Conservation (phyloP, 2,329 filamentous ascomycete species). For the Nectriaceae sp. region DNA sequence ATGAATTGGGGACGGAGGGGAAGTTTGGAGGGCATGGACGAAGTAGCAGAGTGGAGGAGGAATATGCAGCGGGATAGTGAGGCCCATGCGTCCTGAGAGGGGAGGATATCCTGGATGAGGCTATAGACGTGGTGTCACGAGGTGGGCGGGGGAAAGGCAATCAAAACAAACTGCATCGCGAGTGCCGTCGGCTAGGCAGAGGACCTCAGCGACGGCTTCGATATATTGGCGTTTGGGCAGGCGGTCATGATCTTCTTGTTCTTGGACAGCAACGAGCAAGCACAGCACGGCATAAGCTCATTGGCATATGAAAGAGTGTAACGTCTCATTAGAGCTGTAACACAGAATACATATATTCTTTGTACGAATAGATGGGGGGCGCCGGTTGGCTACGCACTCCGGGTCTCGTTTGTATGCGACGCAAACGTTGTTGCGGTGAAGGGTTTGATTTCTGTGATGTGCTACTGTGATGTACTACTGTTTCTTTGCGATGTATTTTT, state of each 20-base stretch:
- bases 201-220: not conserved
- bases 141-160: not conserved
- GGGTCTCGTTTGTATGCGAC: no score
- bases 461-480: no score
- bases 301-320: not conserved
- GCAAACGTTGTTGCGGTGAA: not conserved
- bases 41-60: conserved; percentile 33
- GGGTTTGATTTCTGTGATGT: no score
- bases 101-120: conserved; percentile 1
- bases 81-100: conserved; percentile 4
- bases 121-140: not conserved
- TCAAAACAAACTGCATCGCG: not conserved
- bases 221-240: not conserved
- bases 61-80: conserved; percentile 11
- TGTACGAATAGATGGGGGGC: no score
- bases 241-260: not conserved
- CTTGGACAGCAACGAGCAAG: not conserved
- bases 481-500: no score
- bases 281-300: not conserved
- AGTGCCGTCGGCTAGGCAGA: not conserved
- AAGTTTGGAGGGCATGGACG: conserved; percentile 63
- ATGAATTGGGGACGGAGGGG: conserved; percentile 86
- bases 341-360: no score
- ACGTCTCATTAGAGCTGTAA: no score
- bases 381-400: no score